Percentiles rank a stretch among this genome's conserved stretches.
These are phyloP conservation scores for Zelonia costaricensis DNA, from an alignment of 208 protist species.

Conservation along the genomic window DNA sequence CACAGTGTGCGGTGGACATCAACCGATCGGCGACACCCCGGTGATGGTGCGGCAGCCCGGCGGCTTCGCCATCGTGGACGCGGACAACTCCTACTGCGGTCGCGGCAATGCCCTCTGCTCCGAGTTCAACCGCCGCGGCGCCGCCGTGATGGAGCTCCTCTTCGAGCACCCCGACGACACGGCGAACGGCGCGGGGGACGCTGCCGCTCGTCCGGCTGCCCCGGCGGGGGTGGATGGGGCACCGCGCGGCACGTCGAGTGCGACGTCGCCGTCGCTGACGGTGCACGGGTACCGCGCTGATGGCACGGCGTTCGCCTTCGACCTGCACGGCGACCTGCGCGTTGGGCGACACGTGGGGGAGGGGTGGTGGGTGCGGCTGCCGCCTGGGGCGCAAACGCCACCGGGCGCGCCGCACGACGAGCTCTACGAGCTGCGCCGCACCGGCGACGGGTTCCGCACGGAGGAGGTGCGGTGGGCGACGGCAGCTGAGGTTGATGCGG, in stretches of 20 bases:
- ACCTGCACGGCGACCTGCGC: conserved; percentile 24
- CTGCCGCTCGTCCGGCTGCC: no score
- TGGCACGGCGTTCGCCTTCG: conserved; percentile 48
- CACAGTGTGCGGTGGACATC: conserved; percentile 78
- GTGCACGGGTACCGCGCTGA: conserved; percentile 54
- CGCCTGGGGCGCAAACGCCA: conserved; percentile 10
- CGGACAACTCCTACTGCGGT: conserved; percentile 88
- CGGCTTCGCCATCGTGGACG: conserved; percentile 58
- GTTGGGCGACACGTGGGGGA: conserved; percentile 57
- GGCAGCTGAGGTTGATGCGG: conserved; percentile 25
- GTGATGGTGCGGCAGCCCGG: conserved; percentile 71
- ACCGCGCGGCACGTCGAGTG: background rate
- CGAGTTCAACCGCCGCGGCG: conserved; percentile 43
- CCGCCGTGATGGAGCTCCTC: conserved; percentile 61
- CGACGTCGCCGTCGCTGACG: conserved; percentile 8
- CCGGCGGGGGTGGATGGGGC: background rate
- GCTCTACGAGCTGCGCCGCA: conserved; percentile 65
- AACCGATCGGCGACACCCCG: conserved; percentile 79
- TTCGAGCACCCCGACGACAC: conserved; percentile 39
- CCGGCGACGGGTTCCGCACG: conserved; percentile 44
- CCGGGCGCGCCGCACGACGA: conserved; percentile 1
- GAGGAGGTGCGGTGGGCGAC: conserved; percentile 41
- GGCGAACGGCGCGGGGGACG: background rate
- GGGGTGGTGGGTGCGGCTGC: conserved; percentile 72
- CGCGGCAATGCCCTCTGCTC: conserved; percentile 33